A percentile compares a stretch with the other conserved stretches of the same genome.
These are phyloP conservation scores for Pistacia vera DNA, from an alignment of 345 rosid species.

Conservation along the genomic window DNA sequence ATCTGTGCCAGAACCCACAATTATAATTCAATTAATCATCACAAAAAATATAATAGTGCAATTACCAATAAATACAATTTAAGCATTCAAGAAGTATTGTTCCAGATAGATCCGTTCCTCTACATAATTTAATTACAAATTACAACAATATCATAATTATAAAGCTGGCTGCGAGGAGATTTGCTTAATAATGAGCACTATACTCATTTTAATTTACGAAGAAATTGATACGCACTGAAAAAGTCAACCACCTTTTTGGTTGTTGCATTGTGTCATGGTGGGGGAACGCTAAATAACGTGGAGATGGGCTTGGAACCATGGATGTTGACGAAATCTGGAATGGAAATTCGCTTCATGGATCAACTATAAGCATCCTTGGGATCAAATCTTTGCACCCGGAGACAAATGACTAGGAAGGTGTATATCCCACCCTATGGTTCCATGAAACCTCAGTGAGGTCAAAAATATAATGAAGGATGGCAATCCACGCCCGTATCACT, in stretches of 20 bases:
- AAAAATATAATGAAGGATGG: neutral
- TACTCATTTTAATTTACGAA: neutral
- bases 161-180: neutral
- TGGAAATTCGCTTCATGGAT: slow-evolving; percentile 89
- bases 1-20: slow-evolving; percentile 54
- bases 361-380: slow-evolving; percentile 93
- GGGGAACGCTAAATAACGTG: slow-evolving; percentile 86
- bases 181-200: neutral
- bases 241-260: slow-evolving; percentile 49
- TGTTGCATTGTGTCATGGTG: slow-evolving; percentile 65
- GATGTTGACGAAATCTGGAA: slow-evolving; percentile 82
- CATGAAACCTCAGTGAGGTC: neutral
- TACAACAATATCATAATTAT: neutral
- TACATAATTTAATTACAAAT: neutral
- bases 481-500: neutral
- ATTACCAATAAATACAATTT: neutral
- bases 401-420: slow-evolving; percentile 69
- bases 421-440: slow-evolving; percentile 72
- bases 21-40: neutral
- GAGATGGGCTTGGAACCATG: slow-evolving; percentile 91
- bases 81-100: neutral
- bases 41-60: neutral
- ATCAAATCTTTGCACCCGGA: slow-evolving; percentile 53
- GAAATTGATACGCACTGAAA: neutral
- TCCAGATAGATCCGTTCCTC: neutral